Evolutionary conservation across 2,329 filamentous ascomycete species (phyloP).

Genomic region (Chrysosporium queenslandicum): DNA sequence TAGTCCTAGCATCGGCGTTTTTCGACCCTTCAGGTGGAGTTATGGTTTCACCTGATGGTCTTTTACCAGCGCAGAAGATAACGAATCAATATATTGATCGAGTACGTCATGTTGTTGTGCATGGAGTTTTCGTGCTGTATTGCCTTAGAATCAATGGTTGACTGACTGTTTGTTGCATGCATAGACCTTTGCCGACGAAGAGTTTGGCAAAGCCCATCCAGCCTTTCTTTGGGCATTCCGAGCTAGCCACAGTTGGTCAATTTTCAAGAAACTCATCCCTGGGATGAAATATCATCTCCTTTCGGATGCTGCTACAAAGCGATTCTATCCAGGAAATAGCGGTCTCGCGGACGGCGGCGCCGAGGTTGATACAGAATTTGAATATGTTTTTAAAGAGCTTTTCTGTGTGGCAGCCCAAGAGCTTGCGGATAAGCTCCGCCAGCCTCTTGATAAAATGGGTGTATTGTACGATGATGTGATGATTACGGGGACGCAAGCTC

Average conservation of each 20-base stretch:
- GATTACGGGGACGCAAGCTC: constrained; percentile 46
- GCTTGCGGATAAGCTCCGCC: constrained; percentile 58
- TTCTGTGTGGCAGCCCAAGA: constrained; percentile 70
- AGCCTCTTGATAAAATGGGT: constrained; percentile 54
- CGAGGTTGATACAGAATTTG: constrained; percentile 57
- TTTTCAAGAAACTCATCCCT: constrained; percentile 56
- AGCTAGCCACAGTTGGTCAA: constrained; percentile 66
- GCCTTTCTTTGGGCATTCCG: constrained; percentile 83
- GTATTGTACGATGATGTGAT: constrained; percentile 67
- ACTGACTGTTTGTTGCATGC: background rate
- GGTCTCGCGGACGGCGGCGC: constrained; percentile 31
- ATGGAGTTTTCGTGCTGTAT: background rate
- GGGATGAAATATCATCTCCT: constrained; percentile 64
- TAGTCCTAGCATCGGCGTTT: constrained; percentile 40
- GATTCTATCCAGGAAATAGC: constrained; percentile 41
- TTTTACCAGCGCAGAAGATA: constrained; percentile 52
- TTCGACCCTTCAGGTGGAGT: constrained; percentile 37
- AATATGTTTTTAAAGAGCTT: constrained; percentile 66
- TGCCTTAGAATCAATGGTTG: background rate
- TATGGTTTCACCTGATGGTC: constrained; percentile 39
- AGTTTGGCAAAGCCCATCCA: constrained; percentile 64
- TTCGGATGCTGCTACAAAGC: constrained; percentile 38
- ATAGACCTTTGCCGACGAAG: constrained; percentile 54
- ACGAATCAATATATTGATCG: constrained; percentile 65
- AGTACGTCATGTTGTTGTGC: constrained; percentile 29